Base-by-base conservation (phyloP, 306 rosid genomes). In the Prinsepia uniflora region DNA sequence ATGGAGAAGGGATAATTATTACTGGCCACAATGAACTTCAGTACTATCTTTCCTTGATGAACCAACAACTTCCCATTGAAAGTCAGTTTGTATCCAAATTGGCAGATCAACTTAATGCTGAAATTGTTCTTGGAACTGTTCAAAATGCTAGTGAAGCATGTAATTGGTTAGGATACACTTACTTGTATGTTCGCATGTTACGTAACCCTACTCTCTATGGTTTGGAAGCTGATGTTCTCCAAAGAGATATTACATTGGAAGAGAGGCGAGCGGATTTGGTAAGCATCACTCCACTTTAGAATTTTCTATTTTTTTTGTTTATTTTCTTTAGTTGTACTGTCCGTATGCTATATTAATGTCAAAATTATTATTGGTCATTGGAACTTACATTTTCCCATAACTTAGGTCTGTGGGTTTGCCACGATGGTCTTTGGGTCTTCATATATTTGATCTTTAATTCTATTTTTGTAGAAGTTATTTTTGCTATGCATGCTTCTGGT, bases 261-360 rank as follows among this genome's bases (percentile, higher is more conserved):
- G 97, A 89, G 78, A 84, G 96, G 68, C 86, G 96, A 80, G 96
- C 97, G 79, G 98, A 90, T 84, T 74, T 94, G 94, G 97, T 89
- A 86, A 77, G 86, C 59, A 43, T 11, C 6, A 34, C 8, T 66
- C 63, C 41, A 40, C 42, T 24, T 47, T 74, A 18, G 20, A 57
- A n/a, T 76, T 42, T 42, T 59, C 74, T 74, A 14, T 8, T 15
- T 55, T 55, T 54, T 46, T 68, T 40, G 41, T 30, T 30, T 30
- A 30, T 30, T 30, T 30, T 30, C 36, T 30, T 30, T 30, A 30
- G 36, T 30, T 30, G 36, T 30, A 30, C 4, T 30, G 36, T 30
- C 36, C 36, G 36, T 30, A 1, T 30, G 2, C 36, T 30, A 67
- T 9, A 34, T 39, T 5, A 59, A 59, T 67, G 8, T 9, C 39